A percentile compares a stretch with the other conserved stretches of the same genome.
Conservation (phyloP, 2,329 filamentous ascomycete species). For the Exophiala lecanii-corni region DNA sequence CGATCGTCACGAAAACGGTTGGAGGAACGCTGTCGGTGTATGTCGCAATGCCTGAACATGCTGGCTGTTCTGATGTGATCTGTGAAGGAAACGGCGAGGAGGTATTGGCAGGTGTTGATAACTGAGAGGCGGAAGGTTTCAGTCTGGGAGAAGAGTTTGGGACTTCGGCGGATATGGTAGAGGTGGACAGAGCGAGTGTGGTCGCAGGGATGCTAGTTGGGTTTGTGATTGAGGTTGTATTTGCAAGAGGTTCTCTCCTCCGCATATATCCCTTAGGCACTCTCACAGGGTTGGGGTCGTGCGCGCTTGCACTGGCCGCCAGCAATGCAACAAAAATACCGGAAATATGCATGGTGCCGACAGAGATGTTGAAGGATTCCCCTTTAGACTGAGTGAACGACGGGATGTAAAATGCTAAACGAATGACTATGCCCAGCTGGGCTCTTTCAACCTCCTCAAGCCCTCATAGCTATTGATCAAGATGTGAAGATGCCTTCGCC, state of each 20-base stretch:
- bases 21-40: conserved; percentile 23
- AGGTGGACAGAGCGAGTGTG: neutral
- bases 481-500: neutral
- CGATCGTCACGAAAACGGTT: conserved; percentile 24
- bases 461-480: neutral
- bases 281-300: neutral
- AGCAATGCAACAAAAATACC: neutral
- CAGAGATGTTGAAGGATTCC: too few relatives aligned
- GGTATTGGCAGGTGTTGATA: neutral
- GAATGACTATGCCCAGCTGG: neutral
- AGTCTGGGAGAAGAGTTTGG: neutral
- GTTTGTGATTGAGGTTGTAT: neutral
- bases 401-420: too few relatives aligned
- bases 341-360: neutral
- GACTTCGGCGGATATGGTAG: neutral
- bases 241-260: neutral
- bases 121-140: neutral
- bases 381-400: too few relatives aligned
- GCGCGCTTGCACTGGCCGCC: neutral
- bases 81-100: neutral
- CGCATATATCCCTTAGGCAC: conserved; percentile 1
- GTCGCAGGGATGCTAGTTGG: neutral
- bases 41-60: conserved; percentile 21
- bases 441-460: neutral
- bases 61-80: conserved; percentile 7